These are phyloP conservation scores for Copromyces sp. DNA, from an alignment of 495 filamentous ascomycete genomes.

Conservation along the genomic window DNA sequence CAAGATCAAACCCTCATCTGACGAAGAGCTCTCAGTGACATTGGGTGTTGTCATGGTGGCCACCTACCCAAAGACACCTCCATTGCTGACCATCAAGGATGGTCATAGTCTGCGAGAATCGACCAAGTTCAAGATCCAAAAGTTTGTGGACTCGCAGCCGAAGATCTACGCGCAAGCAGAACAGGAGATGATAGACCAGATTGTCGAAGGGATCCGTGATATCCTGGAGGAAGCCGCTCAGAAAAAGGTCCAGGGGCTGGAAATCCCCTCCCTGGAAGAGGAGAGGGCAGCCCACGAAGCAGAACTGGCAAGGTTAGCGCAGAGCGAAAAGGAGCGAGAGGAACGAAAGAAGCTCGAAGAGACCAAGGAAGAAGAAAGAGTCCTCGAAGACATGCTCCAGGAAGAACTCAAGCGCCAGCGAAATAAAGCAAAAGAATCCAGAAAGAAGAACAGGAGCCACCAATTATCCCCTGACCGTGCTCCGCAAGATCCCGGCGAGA, in stretches of 20 bases:
- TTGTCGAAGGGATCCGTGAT: constrained; percentile 75
- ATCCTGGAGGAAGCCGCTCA: constrained; percentile 78
- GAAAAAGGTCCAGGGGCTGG: constrained; percentile 55
- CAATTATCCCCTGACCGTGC: constrained; percentile 17
- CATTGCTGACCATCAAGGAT: constrained; percentile 60
- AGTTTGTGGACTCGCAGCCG: constrained; percentile 58
- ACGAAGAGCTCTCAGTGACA: constrained; percentile 52
- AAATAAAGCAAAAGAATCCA: constrained; percentile 45
- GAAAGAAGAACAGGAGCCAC: constrained; percentile 32
- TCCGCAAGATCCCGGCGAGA: constrained; percentile 18
- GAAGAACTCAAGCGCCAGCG: constrained; percentile 62
- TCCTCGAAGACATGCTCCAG: constrained; percentile 62
- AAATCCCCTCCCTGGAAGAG: constrained; percentile 80
- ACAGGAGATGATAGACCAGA: constrained; percentile 79
- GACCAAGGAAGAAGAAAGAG: constrained; percentile 62
- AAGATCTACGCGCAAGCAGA: constrained; percentile 47
- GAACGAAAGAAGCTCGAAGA: constrained; percentile 44
- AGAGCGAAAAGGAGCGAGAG: constrained; percentile 38
- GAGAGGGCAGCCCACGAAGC: constrained; percentile 63
- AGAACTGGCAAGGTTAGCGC: constrained; percentile 37
- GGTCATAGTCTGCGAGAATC: constrained; percentile 50
- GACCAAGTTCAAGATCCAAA: constrained; percentile 55
- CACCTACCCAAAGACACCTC: constrained; percentile 85
- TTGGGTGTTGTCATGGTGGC: constrained; percentile 68
- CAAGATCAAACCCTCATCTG: constrained; percentile 57